Evolutionary conservation across 208 protist species (phyloP).

Genomic region (Trypanosoma brucei): DNA sequence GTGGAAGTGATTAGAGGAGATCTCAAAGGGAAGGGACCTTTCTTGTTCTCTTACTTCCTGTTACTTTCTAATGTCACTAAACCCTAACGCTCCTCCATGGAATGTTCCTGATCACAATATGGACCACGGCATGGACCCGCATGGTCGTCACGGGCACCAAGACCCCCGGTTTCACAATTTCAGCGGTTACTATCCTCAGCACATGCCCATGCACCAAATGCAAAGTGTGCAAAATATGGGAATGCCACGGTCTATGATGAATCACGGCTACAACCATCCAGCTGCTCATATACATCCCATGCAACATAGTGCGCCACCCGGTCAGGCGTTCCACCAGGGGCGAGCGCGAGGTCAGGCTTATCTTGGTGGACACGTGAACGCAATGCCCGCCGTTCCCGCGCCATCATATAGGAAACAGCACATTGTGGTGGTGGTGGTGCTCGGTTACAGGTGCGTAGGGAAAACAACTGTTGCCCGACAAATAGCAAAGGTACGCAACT

Average conservation of each 20-base stretch:
- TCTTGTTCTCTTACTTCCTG: too few species aligned
- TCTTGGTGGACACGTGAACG: conserved; percentile 4
- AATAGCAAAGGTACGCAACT: conserved; percentile 46
- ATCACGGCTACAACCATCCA: conserved; percentile 1
- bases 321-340: conserved; percentile 10
- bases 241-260: conserved; percentile 9
- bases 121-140: background rate
- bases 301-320: conserved; percentile 8
- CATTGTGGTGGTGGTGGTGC: conserved; percentile 67
- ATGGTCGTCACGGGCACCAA: background rate
- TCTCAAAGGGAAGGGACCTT: too few species aligned
- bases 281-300: conserved; percentile 5
- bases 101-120: conserved; percentile 3
- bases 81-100: conserved; percentile 22
- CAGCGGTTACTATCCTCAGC: background rate
- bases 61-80: conserved; percentile 8
- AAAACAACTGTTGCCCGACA: conserved; percentile 68
- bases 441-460: conserved; percentile 60
- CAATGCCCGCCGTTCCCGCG: conserved; percentile 9
- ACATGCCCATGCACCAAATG: conserved; percentile 5
- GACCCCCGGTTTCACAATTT: conserved; percentile 8
- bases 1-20: too few species aligned
- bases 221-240: background rate
- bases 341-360: conserved; percentile 4
- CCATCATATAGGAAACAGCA: conserved; percentile 35